Evolutionary conservation across 73 alveolate species (phyloP).

Genomic region (Tetrahymena elliotti): DNA sequence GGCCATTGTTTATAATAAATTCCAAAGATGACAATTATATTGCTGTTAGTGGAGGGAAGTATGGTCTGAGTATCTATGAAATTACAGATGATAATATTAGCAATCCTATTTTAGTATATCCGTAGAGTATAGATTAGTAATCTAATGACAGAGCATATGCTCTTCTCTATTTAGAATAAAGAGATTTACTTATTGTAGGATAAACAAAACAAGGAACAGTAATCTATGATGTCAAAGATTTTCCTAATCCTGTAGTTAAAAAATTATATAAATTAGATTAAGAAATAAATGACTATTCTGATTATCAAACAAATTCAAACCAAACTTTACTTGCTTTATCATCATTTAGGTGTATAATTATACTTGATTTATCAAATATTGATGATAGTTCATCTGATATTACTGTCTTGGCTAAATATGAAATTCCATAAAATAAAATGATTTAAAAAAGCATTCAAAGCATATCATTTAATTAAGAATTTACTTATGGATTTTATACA

Average conservation of each 20-base stretch:
- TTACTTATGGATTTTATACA: not conserved
- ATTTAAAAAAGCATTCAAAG: not conserved
- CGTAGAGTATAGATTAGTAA: not conserved
- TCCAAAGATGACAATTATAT: not conserved
- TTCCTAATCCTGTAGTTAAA: not conserved
- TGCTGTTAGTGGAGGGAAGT: not conserved
- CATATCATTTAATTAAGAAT: not conserved
- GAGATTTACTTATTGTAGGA: not conserved
- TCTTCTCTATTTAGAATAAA: not conserved
- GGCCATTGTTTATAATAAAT: not conserved
- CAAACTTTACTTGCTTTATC: not conserved
- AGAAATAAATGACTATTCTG: not conserved
- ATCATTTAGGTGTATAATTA: not conserved
- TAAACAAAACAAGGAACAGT: not conserved
- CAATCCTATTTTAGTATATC: not conserved
- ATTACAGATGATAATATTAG: not conserved
- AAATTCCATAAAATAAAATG: not conserved
- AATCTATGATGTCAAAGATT: not conserved
- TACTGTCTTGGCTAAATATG: not conserved
- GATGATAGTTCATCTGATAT: not conserved
- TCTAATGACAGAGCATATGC: not conserved
- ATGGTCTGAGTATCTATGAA: not conserved
- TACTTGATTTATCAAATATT: not conserved
- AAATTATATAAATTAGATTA: not conserved
- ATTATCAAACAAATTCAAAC: not conserved